Base-by-base conservation (phyloP, 495 filamentous ascomycete genomes). In the Annulohypoxylon bovei region DNA sequence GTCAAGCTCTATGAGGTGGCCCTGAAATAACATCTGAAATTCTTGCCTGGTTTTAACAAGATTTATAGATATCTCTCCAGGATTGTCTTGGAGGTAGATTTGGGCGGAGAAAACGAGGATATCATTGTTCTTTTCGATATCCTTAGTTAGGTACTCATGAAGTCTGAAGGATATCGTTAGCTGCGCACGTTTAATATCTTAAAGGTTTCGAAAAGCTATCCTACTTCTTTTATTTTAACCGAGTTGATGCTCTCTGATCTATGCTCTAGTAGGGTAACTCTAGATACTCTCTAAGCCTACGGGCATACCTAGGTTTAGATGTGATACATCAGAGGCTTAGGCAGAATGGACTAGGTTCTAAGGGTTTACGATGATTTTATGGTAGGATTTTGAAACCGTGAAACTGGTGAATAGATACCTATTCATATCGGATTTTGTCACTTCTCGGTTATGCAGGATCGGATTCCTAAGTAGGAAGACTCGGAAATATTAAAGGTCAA, bases 1-100 rank as follows among this genome's bases (percentile, higher is more conserved):
- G 6, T 8, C 32, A 35, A 8, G 32, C 12, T 35, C 6, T 11
- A 35, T 8, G 4, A 83, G 39, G 12, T 42, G 2, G 14, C n/a
- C 16, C 5, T 16, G 3, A 42, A 42, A 42, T 16, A 16, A 42
- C 39, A 42, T 5, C n/a, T 6, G 39, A 42, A 42, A 12, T 16
- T 35, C 32, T 35, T 35, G 32, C 32, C 12, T 8, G 6, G 12
- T 35, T 1, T 35, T 35, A 1, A 35, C 6, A 11, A n/a, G n/a
- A n/a, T n/a, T n/a, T n/a, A 35, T 35, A 8, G 6, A 3, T 35
- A 35, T 35, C n/a, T n/a, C n/a, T n/a, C n/a, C n/a, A n/a, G n/a
- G n/a, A n/a, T n/a, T n/a, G n/a, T 32, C 30, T 32, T 8, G 30
- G 8, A 4, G 30, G 30, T 32, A 32, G 30, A 32, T 32, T 32